Percentiles rank a stretch among this genome's conserved stretches.
Conservation (phyloP, 495 filamentous ascomycete genomes). For the Poronia punctata region DNA sequence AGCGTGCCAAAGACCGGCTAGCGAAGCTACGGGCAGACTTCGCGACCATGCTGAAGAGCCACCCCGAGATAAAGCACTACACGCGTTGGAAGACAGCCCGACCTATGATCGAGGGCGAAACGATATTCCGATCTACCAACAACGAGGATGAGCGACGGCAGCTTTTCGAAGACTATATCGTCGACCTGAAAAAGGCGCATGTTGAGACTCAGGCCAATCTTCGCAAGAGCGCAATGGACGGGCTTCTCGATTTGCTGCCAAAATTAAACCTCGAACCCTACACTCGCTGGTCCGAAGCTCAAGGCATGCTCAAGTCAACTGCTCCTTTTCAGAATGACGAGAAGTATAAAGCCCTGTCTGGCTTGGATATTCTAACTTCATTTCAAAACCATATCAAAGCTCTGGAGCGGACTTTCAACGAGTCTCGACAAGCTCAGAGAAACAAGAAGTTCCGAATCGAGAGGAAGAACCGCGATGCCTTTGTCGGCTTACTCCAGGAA, state of each 20-base stretch:
- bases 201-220: conserved; percentile 63
- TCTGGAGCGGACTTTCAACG: conserved; percentile 83
- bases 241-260: conserved; percentile 74
- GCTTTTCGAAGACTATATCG: conserved; percentile 90
- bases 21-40: conserved; percentile 92
- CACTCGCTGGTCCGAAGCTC: conserved; percentile 89
- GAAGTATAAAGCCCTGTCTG: conserved; percentile 81
- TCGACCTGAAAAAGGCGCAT: conserved; percentile 72
- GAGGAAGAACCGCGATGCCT: conserved; percentile 77
- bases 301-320: conserved; percentile 70
- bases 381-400: conserved; percentile 94
- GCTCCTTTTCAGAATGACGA: conserved; percentile 75
- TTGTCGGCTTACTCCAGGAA: conserved; percentile 64
- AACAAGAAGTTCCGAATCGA: conserved; percentile 70
- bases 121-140: conserved; percentile 84
- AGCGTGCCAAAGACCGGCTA: conserved; percentile 88
- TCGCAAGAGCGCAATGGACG: conserved; percentile 78
- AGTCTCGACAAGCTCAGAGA: conserved; percentile 80
- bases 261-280: conserved; percentile 83
- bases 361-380: conserved; percentile 82
- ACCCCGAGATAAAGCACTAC: conserved; percentile 96
- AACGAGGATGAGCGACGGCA: conserved; percentile 84
- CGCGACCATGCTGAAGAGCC: conserved; percentile 88
- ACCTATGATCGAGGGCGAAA: conserved; percentile 91
- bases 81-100: conserved; percentile 96